Conservation (phyloP, 73 alveolate genomes). For the Blepharisma japonicum region DNA sequence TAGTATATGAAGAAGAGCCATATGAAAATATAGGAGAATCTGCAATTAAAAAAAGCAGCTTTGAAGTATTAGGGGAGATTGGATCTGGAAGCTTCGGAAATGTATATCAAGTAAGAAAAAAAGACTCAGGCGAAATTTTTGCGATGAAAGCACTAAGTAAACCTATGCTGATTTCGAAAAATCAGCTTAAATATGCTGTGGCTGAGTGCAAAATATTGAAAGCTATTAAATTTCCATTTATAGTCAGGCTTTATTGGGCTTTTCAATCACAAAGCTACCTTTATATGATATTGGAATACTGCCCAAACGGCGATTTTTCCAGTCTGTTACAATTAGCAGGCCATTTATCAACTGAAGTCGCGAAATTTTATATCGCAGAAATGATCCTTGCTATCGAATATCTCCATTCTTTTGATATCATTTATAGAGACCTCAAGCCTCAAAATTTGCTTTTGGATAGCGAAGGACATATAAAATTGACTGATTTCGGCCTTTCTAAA, state of each 20-base stretch:
- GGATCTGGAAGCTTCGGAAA: constrained; percentile 89
- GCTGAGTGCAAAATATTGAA: constrained; percentile 72
- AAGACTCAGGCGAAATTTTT: constrained; percentile 63
- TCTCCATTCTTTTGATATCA: constrained; percentile 50
- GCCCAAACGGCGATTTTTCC: constrained; percentile 66
- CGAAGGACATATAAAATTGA: constrained; percentile 71
- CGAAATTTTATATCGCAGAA: constrained; percentile 56
- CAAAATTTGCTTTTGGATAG: constrained; percentile 82
- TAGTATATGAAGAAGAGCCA: constrained; percentile 14
- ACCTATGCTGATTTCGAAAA: constrained; percentile 57
- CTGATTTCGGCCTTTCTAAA: constrained; percentile 91
- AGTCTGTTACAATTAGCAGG: constrained; percentile 39
- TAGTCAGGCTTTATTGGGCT: constrained; percentile 38
- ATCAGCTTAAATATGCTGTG: constrained; percentile 72
- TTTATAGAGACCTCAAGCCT: constrained; percentile 90
- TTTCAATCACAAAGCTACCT: constrained; percentile 46
- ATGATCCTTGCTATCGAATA: constrained; percentile 56
- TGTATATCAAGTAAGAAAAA: constrained; percentile 81
- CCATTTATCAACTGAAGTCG: constrained; percentile 14
- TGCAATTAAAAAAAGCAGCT: constrained; percentile 33
- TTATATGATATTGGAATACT: constrained; percentile 57
- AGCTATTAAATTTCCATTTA: constrained; percentile 51
- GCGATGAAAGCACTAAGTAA: constrained; percentile 86
- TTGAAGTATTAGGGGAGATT: constrained; percentile 53
- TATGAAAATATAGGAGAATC: background rate